These are phyloP conservation scores for Taphrina flavorubra DNA, from an alignment of 1,139 yeast genomes.

Conservation along the genomic window DNA sequence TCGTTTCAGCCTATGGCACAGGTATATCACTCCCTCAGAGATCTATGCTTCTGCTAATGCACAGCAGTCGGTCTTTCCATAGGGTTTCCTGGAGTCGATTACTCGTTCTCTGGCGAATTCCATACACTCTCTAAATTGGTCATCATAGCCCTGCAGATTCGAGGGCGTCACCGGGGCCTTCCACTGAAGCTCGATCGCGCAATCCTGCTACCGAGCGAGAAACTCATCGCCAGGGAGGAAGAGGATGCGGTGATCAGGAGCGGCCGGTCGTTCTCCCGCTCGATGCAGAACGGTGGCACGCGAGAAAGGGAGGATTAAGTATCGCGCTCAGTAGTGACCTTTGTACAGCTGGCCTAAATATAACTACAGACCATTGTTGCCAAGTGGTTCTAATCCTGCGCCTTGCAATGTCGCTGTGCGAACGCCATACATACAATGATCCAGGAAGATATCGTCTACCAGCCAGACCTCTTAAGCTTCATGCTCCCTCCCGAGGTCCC, in stretches of 20 bases:
- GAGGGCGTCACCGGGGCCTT: conserved; percentile 96
- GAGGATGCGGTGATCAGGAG: conserved; percentile 34
- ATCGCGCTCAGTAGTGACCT: background rate
- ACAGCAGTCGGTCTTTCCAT: conserved; percentile 42
- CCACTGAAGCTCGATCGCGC: conserved; percentile 96
- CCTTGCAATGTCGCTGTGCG: too few species aligned
- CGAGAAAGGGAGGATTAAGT: conserved; percentile 15
- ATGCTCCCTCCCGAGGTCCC: too few species aligned
- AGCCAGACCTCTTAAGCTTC: too few species aligned
- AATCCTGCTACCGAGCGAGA: conserved; percentile 78
- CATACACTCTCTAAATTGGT: conserved; percentile 77
- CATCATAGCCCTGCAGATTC: conserved; percentile 83
- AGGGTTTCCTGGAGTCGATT: conserved; percentile 62
- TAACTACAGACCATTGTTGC: too few species aligned
- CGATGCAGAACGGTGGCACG: background rate
- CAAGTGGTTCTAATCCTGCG: too few species aligned
- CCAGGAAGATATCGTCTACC: too few species aligned
- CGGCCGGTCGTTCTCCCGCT: conserved; percentile 16
- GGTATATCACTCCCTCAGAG: conserved; percentile 58
- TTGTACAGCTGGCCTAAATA: too few species aligned
- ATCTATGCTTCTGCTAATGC: conserved; percentile 61
- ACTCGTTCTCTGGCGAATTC: conserved; percentile 78
- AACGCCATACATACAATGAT: too few species aligned
- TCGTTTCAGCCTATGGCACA: conserved; percentile 76
- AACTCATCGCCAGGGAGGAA: conserved; percentile 60